Evolutionary conservation across 1,284 basidiomycete genomes (phyloP), one percentile per base, ranked within the genome.

Genomic region (Heimioporus punctisporus): DNA sequence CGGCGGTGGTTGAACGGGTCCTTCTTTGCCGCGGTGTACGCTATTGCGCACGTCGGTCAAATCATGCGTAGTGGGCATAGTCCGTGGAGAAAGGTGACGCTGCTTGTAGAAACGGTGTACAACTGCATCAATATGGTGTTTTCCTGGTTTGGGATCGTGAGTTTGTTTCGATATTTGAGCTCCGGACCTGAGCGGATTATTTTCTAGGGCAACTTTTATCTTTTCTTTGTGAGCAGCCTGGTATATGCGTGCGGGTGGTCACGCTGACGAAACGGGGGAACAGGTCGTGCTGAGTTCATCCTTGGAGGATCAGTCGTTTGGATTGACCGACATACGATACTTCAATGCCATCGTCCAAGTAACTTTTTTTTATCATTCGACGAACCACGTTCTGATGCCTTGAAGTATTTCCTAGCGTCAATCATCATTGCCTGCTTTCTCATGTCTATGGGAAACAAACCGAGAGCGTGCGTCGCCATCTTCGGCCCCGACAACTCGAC

Each of bases 371-470:
- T 7, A 37, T 45, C 40, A 39, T 46, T 34, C 48, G 48, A 50
- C 34, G 23, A 42, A 19, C 46, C 48, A 28, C 15, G 21, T 57
- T 48, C 50, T 62, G 25, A 53, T 51, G 42, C 48, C 48, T 54
- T 24, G 56, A 72, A 98, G 88, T 98, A 95, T 70, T 74, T 88
- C 30, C 90, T 97, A 79, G 83, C 88, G 5, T 92, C 91, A 4
- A 83, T 94, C 37, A 82, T 98, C 19, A 82, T 96, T 19, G 88
- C 92, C 1, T 92, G 89, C 63, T 98, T 99, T 79, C 80, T 98
- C 21, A 92, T 99, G 70, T 92, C 94, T 0, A 96, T 99, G 92
- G 97, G 97, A 6, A 99, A 98, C 71, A 88, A 95, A 58, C 97
- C 97, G 2, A 85, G 88, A 73, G 90, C 93, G 84, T 93, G 68